Conservation (phyloP, 441 rosid genomes). For the Mallotus repandus region DNA sequence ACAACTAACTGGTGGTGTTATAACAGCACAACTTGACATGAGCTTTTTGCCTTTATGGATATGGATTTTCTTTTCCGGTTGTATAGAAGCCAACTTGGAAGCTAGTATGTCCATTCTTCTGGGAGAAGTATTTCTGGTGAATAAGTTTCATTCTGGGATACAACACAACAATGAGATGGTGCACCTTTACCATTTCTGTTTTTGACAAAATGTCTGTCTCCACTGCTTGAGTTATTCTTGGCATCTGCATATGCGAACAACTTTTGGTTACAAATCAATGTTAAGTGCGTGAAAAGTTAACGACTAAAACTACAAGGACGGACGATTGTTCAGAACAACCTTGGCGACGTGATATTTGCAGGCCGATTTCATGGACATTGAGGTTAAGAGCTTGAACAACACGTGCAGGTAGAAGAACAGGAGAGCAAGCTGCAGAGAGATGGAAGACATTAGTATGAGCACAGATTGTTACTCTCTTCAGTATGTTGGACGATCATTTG, state of each 20-base stretch:
- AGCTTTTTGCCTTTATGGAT: constrained; percentile 27
- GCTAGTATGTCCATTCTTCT: constrained; percentile 86
- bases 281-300: no score
- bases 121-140: constrained; percentile 82
- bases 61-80: background rate
- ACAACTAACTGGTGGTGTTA: background rate
- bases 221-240: constrained; percentile 27
- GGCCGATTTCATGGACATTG: constrained; percentile 60
- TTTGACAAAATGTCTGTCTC: constrained; percentile 31
- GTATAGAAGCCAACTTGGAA: background rate
- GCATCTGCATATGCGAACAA: constrained; percentile 24
- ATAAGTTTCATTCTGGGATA: constrained; percentile 32
- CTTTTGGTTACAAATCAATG: no score
- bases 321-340: constrained; percentile 31
- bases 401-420: constrained; percentile 79
- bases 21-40: constrained; percentile 16
- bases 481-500: background rate
- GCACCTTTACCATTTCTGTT: constrained; percentile 34
- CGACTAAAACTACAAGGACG: background rate
- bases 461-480: background rate
- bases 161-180: constrained; percentile 32
- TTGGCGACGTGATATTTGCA: constrained; percentile 56
- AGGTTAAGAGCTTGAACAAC: constrained; percentile 87
- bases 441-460: background rate
- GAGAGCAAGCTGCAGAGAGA: constrained; percentile 63